These are phyloP conservation scores for Dendrobium chrysotoxum DNA, from an alignment of 106 monocot genomes.

Conservation along the genomic window DNA sequence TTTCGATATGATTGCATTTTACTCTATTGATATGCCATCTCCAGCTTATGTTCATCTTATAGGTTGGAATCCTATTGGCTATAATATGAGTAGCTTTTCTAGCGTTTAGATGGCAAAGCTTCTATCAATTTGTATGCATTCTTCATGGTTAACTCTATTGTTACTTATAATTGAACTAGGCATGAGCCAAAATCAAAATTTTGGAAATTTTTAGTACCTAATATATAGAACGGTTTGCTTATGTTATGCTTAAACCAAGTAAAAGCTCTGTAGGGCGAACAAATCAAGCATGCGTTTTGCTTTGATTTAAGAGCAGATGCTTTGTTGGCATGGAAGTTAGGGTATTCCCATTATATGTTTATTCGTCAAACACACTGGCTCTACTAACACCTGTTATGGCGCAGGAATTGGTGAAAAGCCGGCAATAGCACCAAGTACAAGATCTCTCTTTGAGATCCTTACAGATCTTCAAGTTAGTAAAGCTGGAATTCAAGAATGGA, in stretches of 20 bases:
- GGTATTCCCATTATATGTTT: not conserved
- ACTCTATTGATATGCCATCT: not conserved
- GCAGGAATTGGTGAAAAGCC: slow-evolving; percentile 40
- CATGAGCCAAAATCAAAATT: not conserved
- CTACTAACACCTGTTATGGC: not conserved
- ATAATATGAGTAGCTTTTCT: not conserved
- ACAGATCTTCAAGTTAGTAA: slow-evolving; percentile 64
- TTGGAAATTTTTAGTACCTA: not conserved
- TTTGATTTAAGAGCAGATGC: not conserved
- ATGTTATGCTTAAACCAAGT: not conserved
- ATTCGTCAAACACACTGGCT: not conserved
- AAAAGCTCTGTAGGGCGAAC: not conserved
- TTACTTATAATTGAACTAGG: not conserved
- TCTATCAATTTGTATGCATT: not conserved
- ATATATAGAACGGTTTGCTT: not conserved
- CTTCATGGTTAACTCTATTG: not conserved
- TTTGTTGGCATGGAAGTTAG: not conserved
- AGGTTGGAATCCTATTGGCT: not conserved
- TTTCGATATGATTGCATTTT: not conserved
- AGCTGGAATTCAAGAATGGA: slow-evolving; percentile 83
- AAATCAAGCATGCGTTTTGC: slow-evolving; percentile 1
- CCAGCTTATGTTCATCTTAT: not conserved
- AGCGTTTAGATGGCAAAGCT: not conserved
- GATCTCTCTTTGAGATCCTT: slow-evolving; percentile 69
- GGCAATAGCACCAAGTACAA: slow-evolving; percentile 34